These are phyloP conservation scores for Hanseniaspora occidentalis DNA, from an alignment of 805 yeast genomes.

Conservation along the genomic window DNA sequence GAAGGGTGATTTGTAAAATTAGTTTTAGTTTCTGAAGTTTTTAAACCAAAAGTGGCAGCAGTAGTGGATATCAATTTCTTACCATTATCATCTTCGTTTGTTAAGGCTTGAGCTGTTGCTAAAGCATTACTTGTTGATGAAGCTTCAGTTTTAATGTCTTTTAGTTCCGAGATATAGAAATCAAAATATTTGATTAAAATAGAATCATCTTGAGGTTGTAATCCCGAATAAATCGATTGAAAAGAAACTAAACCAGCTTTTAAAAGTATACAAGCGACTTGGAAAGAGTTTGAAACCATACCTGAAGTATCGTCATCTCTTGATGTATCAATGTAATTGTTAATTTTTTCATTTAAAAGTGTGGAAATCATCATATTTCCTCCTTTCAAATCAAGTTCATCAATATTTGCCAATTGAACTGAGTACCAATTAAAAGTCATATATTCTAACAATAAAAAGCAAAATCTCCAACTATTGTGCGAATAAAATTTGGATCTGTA, in stretches of 20 bases:
- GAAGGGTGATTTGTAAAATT: conserved; percentile 1
- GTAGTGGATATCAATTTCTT: not conserved
- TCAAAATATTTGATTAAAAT: conserved; percentile 31
- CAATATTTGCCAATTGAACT: conserved; percentile 16
- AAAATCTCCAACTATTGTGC: not conserved
- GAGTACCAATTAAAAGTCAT: conserved; percentile 43
- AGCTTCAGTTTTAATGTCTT: conserved; percentile 46
- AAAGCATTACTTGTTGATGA: conserved; percentile 53
- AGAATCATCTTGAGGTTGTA: conserved; percentile 40
- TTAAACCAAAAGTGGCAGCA: not conserved
- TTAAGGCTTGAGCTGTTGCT: conserved; percentile 78
- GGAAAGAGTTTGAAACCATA: conserved; percentile 24
- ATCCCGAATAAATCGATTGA: conserved; percentile 42
- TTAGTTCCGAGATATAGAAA: conserved; percentile 33
- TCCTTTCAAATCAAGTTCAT: conserved; percentile 28
- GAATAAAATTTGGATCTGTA: not conserved
- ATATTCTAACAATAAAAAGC: not conserved
- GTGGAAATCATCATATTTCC: conserved; percentile 47
- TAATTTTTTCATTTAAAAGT: conserved; percentile 36
- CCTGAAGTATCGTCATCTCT: conserved; percentile 2
- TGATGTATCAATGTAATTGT: too few relatives aligned
- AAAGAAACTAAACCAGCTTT: conserved; percentile 57
- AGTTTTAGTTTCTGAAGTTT: not conserved
- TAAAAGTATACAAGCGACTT: conserved; percentile 43
- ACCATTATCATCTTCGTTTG: conserved; percentile 36